phyloP scores from a whole-genome alignment of 2,329 filamentous ascomycete species.

The Ramichloridium luteum region DNA sequence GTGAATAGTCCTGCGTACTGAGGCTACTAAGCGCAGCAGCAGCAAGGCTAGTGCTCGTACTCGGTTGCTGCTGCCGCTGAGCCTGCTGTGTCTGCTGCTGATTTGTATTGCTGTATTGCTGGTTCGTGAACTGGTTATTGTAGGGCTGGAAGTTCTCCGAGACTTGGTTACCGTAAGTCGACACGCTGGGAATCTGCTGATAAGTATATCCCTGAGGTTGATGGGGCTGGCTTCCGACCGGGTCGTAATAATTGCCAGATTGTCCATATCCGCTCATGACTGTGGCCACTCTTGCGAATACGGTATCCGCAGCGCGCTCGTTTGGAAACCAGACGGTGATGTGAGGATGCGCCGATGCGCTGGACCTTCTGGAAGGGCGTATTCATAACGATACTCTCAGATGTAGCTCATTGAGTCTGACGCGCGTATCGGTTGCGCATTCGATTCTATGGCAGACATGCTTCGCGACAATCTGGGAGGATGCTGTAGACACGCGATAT shows the following conservation, averaged over 20 bases:
- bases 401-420: no score
- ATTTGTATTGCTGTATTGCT: constrained; percentile 13
- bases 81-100: constrained; percentile 7
- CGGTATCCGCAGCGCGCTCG: no score
- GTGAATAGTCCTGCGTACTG: constrained; percentile 13
- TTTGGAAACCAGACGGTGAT: no score
- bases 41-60: constrained; percentile 8
- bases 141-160: constrained; percentile 11
- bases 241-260: constrained; percentile 24
- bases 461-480: no score
- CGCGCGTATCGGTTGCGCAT: no score
- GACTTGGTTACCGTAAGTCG: constrained; percentile 11
- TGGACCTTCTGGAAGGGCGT: no score
- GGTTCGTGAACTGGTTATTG: constrained; percentile 9
- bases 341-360: no score
- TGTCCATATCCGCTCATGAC: no score
- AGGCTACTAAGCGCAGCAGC: constrained; percentile 17
- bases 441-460: no score
- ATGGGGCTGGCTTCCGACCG: constrained; percentile 21
- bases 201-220: constrained; percentile 14
- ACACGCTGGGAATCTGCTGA: constrained; percentile 5
- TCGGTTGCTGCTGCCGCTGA: constrained; percentile 5
- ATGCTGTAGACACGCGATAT: no score
- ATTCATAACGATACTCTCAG: no score
- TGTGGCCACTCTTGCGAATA: no score